Conservation (phyloP, 177 flowering plant species). For the Vitis hybrid region DNA sequence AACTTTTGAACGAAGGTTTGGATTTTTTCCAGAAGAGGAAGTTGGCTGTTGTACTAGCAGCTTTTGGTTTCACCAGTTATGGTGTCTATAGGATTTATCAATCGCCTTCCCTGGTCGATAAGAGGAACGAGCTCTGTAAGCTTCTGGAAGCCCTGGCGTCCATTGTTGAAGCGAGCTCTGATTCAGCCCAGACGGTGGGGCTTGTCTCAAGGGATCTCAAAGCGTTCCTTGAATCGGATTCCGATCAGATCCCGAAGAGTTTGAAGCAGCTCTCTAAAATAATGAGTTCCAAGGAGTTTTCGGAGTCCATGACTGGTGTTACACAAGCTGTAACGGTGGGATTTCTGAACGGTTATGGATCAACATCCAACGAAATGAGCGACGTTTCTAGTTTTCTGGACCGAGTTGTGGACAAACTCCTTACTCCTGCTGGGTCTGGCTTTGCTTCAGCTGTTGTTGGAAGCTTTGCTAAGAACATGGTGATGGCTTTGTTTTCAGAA, state of each 20-base stretch:
- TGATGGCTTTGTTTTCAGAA: slow-evolving; percentile 29
- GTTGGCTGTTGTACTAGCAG: slow-evolving; percentile 50
- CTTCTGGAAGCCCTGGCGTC: slow-evolving; percentile 52
- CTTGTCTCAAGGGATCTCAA: slow-evolving; percentile 53
- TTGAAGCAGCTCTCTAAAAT: slow-evolving; percentile 55
- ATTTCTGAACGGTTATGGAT: slow-evolving; percentile 35
- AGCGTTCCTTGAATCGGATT: slow-evolving; percentile 51
- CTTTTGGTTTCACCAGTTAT: slow-evolving; percentile 57
- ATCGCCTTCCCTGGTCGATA: slow-evolving; percentile 46
- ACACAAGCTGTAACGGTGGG: slow-evolving; percentile 52
- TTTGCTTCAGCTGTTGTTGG: slow-evolving; percentile 68
- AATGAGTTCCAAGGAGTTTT: slow-evolving; percentile 42
- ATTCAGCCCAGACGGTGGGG: slow-evolving; percentile 66
- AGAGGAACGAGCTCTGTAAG: slow-evolving; percentile 51
- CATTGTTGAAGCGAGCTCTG: slow-evolving; percentile 58
- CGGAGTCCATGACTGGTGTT: slow-evolving; percentile 28
- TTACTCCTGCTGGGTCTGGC: slow-evolving; percentile 49
- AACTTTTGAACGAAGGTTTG: slow-evolving; percentile 39
- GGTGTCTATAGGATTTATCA: slow-evolving; percentile 58
- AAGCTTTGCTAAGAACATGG: slow-evolving; percentile 61
- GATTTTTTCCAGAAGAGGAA: slow-evolving; percentile 39
- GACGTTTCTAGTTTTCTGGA: slow-evolving; percentile 28
- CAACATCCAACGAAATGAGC: not conserved
- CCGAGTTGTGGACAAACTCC: slow-evolving; percentile 44
- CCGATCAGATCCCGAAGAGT: slow-evolving; percentile 54